Base-by-base conservation (phyloP, 495 filamentous ascomycete species). In the Wilcoxina mikolae region DNA sequence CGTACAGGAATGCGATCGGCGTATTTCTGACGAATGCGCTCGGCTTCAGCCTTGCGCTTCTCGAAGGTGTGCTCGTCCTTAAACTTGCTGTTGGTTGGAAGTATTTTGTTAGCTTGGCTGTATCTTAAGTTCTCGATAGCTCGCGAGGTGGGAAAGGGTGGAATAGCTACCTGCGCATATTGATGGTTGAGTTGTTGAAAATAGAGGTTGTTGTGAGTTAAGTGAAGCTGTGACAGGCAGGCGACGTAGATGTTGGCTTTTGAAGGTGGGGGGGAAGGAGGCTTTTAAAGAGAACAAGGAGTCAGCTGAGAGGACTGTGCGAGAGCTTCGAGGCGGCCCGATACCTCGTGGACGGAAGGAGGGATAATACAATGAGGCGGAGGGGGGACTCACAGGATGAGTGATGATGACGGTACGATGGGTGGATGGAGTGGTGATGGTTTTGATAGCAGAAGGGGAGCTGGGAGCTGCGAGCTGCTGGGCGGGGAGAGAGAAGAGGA, bases 31-130 rank as follows among this genome's bases (percentile, higher is more conserved):
- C 93, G 88, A 66, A 95, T 95, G 65, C 91, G 88, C 75, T 96
- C 93, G 67, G 91, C 91, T 71, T 98, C 91, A 55, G 91, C 91
- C 85, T 95, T 94, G 72, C 83, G 81, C 83, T 98, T 96, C 85
- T 95, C 89, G 71, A 96, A 96, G 68, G 88, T 86, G 74, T 95
- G 91, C 81, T 96, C 91, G 81, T 98, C 91, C 84, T 96, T 98
- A 74, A 96, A 96, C 78, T 95, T 96, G 71, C 62, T 65, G 28
- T 2, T 15, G 89, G 75, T 67, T 49, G 62, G 68, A 31, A 47
- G 44, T 55, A 38, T 35, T 3, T 58, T 43, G 43, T 60, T 38
- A 65, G 52, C 43, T 59, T 45, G 31, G 15, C 15, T 9, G 1
- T 28, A 29, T 12, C 46, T 27, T 27, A 15, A 39, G 20, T 49